Conservation (phyloP, 129 eudicot genomes). For the Lactuca sativa region DNA sequence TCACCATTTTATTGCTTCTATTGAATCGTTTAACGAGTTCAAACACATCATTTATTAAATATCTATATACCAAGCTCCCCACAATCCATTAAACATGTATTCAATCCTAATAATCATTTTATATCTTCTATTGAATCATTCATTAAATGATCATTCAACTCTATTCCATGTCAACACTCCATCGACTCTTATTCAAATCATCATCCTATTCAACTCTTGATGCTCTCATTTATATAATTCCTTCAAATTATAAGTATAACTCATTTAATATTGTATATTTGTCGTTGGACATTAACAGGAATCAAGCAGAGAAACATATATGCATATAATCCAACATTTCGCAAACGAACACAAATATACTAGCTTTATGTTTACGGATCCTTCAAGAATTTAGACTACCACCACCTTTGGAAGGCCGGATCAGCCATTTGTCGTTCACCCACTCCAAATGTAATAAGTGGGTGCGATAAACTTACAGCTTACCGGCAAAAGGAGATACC, state of each 20-base stretch:
- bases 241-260: not conserved
- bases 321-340: not conserved
- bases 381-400: conserved; percentile 21
- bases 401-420: conserved; percentile 8
- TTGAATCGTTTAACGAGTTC: too few species aligned
- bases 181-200: too few species aligned
- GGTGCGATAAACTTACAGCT: conserved; percentile 13
- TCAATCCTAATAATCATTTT: too few species aligned
- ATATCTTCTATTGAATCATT: too few species aligned
- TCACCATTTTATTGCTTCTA: too few species aligned
- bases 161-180: too few species aligned
- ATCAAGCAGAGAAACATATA: conserved; percentile 5
- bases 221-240: not conserved
- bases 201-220: too few species aligned
- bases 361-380: conserved; percentile 19
- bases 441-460: not conserved
- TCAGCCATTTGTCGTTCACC: conserved; percentile 13
- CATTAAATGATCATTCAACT: too few species aligned
- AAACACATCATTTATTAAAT: too few species aligned
- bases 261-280: not conserved
- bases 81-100: too few species aligned
- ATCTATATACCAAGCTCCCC: too few species aligned
- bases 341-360: not conserved
- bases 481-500: conserved; percentile 83
- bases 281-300: not conserved